A percentile compares a stretch with the other conserved stretches of the same genome.
phyloP scores from a whole-genome alignment of 139 green algal species.

The Pleodorina starrii region DNA sequence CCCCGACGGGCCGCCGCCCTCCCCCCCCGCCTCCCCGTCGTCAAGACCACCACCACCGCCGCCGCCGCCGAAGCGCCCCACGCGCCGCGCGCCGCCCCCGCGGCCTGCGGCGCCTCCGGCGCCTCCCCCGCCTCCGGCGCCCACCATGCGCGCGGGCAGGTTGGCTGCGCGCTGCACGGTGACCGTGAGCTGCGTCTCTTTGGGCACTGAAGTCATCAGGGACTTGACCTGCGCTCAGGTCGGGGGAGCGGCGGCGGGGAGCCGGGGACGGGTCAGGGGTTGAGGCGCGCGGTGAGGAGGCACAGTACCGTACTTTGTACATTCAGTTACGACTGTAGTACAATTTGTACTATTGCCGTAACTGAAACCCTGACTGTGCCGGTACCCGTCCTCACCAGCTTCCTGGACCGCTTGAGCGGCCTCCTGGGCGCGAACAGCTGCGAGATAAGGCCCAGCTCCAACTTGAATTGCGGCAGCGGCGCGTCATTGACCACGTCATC shows the following conservation, averaged over 20 bases:
- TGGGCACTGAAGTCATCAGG: constrained; percentile 58
- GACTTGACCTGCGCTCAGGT: constrained; percentile 52
- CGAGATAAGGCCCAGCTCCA: constrained; percentile 58
- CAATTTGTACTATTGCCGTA: too few species aligned
- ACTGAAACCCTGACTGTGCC: too few species aligned
- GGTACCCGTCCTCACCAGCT: constrained; percentile 23
- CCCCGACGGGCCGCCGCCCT: neutral
- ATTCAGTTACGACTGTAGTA: too few species aligned
- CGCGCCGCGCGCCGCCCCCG: neutral
- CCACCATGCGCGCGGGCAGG: constrained; percentile 54
- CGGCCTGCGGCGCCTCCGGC: neutral
- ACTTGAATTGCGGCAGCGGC: constrained; percentile 67
- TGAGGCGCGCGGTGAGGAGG: too few species aligned
- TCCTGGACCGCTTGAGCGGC: constrained; percentile 33
- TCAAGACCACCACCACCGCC: neutral
- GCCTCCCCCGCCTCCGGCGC: neutral
- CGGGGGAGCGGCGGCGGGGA: too few species aligned
- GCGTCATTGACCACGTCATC: constrained; percentile 76
- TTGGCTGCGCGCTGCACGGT: constrained; percentile 69
- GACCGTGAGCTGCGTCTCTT: constrained; percentile 67
- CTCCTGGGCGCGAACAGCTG: constrained; percentile 40
- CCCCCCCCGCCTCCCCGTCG: neutral
- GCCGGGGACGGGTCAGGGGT: too few species aligned
- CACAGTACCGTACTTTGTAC: too few species aligned
- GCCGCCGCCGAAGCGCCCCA: neutral